phyloP scores from a whole-genome alignment of 1,284 basidiomycete genomes.

The Neotropicomus parvogracilis region DNA sequence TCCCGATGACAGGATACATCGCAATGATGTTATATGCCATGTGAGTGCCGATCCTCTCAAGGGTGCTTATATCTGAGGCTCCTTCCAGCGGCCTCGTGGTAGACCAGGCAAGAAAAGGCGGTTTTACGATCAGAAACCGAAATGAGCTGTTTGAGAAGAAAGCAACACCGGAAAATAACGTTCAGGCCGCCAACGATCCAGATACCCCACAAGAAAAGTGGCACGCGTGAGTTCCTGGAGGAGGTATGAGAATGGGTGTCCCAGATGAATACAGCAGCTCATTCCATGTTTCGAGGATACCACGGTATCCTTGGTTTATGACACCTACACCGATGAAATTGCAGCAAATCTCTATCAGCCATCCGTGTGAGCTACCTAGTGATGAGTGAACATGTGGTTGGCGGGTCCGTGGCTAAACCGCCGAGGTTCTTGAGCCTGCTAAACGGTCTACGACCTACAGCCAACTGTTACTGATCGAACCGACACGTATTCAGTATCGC shows the following conservation, averaged over 20 bases:
- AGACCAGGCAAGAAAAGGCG: constrained; percentile 44
- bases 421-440: constrained; percentile 72
- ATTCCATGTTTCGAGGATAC: constrained; percentile 4
- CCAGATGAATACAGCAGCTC: constrained; percentile 1
- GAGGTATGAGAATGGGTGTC: constrained; percentile 1
- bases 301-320: neutral
- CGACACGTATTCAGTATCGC: constrained; percentile 19
- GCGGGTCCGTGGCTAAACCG: constrained; percentile 46
- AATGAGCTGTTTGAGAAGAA: constrained; percentile 37
- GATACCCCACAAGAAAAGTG: constrained; percentile 10
- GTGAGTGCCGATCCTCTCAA: constrained; percentile 37
- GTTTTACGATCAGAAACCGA: constrained; percentile 49
- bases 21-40: constrained; percentile 55
- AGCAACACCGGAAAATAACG: constrained; percentile 5
- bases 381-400: constrained; percentile 1
- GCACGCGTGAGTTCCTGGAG: constrained; percentile 7
- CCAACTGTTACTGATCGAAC: constrained; percentile 9
- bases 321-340: constrained; percentile 20
- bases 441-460: constrained; percentile 66
- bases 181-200: neutral
- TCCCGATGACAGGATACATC: constrained; percentile 57
- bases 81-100: constrained; percentile 48
- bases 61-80: neutral
- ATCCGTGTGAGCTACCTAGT: constrained; percentile 9
- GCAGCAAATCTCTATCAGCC: constrained; percentile 12